phyloP scores from a whole-genome alignment of 2,329 filamentous ascomycete genomes.

The Ophiocordyceps camponoti-floridani region DNA sequence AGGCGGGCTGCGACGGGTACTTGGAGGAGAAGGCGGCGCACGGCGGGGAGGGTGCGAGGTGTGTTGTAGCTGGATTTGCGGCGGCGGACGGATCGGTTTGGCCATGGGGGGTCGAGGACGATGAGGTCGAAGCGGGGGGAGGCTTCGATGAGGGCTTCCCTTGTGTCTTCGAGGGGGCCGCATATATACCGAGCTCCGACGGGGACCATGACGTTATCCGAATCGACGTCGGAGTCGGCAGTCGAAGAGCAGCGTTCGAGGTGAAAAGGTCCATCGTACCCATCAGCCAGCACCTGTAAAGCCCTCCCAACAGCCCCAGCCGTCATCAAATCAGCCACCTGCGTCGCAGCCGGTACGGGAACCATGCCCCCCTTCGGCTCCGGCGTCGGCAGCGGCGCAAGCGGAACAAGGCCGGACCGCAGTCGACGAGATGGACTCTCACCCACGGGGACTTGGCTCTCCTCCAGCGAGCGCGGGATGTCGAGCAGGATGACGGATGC shows the following conservation, averaged over 20 bases:
- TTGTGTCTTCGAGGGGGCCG: conserved; percentile 25
- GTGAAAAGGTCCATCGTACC: conserved; percentile 25
- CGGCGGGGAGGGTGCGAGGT: conserved; percentile 24
- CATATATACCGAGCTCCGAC: conserved; percentile 24
- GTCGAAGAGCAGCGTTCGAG: conserved; percentile 7
- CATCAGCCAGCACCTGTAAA: conserved; percentile 16
- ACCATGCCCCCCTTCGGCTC: conserved; percentile 17
- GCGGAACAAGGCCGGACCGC: conserved; percentile 24
- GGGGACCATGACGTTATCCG: conserved; percentile 17
- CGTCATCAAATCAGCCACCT: conserved; percentile 35
- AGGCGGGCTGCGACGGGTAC: conserved; percentile 41
- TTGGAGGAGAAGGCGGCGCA: conserved; percentile 28
- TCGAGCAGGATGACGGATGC: conserved; percentile 42
- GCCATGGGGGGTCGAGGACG: conserved; percentile 65
- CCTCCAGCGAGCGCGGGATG: conserved; percentile 50
- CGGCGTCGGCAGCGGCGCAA: conserved; percentile 29
- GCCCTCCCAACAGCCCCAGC: conserved; percentile 25
- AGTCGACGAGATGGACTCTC: conserved; percentile 20
- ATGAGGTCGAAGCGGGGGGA: conserved; percentile 46
- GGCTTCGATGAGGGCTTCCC: conserved; percentile 19
- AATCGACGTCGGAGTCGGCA: not conserved
- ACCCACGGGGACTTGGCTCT: conserved; percentile 35
- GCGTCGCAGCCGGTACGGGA: conserved; percentile 22
- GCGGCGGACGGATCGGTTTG: conserved; percentile 54
- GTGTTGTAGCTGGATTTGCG: conserved; percentile 32